Evolutionary conservation across 1,284 basidiomycete genomes (phyloP).

Genomic region (Hemileia vastatrix): DNA sequence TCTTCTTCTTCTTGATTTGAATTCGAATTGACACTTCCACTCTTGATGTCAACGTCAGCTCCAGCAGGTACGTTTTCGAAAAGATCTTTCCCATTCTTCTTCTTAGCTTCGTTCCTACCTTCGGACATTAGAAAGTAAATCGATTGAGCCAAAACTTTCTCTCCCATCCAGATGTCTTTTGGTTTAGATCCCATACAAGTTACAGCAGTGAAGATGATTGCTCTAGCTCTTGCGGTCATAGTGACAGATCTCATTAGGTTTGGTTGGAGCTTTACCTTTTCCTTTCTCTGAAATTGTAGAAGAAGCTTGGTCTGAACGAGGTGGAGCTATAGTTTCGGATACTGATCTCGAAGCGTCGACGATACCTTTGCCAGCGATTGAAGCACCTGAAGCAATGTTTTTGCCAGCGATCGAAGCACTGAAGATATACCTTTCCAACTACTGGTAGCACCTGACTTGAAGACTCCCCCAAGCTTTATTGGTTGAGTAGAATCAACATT

Average conservation of each 20-base stretch:
- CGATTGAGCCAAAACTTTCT: constrained; percentile 33
- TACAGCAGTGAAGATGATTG: constrained; percentile 34
- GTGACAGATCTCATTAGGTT: constrained; percentile 38
- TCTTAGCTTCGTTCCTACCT: constrained; percentile 27
- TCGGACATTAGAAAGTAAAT: constrained; percentile 37
- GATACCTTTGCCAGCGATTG: neutral
- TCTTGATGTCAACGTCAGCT: neutral
- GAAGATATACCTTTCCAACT: neutral
- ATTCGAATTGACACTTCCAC: constrained; percentile 17
- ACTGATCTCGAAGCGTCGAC: constrained; percentile 25
- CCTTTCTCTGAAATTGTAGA: neutral
- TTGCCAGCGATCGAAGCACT: neutral
- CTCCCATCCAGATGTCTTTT: constrained; percentile 31
- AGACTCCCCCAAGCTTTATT: neutral
- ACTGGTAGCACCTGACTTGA: too few species aligned
- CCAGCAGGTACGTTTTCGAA: constrained; percentile 24
- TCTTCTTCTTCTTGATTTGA: constrained; percentile 25
- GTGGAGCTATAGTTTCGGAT: constrained; percentile 26
- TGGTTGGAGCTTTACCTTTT: constrained; percentile 26
- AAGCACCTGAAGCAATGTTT: neutral
- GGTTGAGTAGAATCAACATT: neutral
- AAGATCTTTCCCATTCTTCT: constrained; percentile 29
- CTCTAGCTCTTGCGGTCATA: constrained; percentile 36
- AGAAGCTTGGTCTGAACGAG: constrained; percentile 12
- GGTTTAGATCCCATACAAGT: constrained; percentile 32